These are phyloP conservation scores for Delphinella strobiligena DNA, from an alignment of 2,329 filamentous ascomycete genomes.

Conservation along the genomic window DNA sequence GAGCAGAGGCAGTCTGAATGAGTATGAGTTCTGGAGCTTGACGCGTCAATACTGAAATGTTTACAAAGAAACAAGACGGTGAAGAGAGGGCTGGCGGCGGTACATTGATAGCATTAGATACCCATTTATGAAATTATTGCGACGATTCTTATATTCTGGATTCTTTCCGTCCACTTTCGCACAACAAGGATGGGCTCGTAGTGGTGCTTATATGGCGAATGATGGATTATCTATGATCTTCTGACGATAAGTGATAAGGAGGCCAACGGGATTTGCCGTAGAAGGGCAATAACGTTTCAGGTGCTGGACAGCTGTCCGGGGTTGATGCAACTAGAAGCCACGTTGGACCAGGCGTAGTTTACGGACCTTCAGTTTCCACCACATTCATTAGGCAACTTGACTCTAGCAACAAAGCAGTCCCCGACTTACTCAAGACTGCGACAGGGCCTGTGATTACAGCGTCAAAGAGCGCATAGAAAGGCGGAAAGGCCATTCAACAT, in stretches of 20 bases:
- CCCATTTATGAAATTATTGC: background rate
- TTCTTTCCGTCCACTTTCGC: too few species aligned
- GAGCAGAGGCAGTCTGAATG: too few species aligned
- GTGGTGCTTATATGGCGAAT: too few species aligned
- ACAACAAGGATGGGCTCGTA: background rate
- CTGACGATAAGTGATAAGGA: too few species aligned
- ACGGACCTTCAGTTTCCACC: too few species aligned
- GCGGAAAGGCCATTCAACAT: conserved; percentile 39
- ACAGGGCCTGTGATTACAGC: background rate
- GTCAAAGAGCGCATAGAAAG: background rate
- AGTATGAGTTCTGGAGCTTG: too few species aligned
- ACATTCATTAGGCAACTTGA: too few species aligned
- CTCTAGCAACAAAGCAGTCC: too few species aligned
- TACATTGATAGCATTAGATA: background rate
- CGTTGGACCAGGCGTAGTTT: background rate
- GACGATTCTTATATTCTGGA: too few species aligned
- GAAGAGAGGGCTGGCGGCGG: background rate
- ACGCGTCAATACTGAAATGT: too few species aligned
- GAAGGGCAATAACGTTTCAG: background rate
- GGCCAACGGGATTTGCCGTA: background rate
- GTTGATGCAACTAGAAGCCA: background rate
- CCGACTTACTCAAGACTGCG: too few species aligned
- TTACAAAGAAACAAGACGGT: background rate
- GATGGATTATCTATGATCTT: too few species aligned
- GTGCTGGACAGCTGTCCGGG: background rate